Percentiles rank a stretch among this genome's conserved stretches.
These are phyloP conservation scores for Argentina anserina DNA, from an alignment of 306 rosid genomes.

Conservation along the genomic window DNA sequence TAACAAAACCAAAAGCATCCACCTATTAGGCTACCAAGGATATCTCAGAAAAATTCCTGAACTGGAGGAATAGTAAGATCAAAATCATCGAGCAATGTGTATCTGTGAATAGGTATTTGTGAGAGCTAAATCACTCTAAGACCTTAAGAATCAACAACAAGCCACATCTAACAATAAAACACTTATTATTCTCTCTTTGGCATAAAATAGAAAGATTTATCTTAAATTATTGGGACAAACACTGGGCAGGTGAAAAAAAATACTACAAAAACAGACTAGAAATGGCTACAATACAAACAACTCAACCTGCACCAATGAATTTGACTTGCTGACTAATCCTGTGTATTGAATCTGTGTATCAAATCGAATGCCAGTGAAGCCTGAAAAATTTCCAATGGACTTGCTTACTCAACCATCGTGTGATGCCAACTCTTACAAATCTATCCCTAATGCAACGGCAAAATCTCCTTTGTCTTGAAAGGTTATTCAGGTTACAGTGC, in stretches of 20 bases:
- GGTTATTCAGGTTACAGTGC: constrained; percentile 39
- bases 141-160: neutral
- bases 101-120: neutral
- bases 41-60: neutral
- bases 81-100: neutral
- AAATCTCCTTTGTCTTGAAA: constrained; percentile 16
- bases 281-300: constrained; percentile 27
- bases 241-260: neutral
- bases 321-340: constrained; percentile 23
- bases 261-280: constrained; percentile 20
- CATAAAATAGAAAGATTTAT: neutral
- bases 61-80: neutral
- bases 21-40: neutral
- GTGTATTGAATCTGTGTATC: too few relatives aligned
- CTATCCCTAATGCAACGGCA: constrained; percentile 26
- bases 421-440: constrained; percentile 16
- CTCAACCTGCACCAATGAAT: constrained; percentile 23
- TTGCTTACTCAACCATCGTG: constrained; percentile 22
- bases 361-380: constrained; percentile 27
- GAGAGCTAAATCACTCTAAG: neutral
- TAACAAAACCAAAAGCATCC: neutral
- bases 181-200: too few relatives aligned
- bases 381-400: constrained; percentile 14
- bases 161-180: too few relatives aligned
- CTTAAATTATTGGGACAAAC: constrained; percentile 10